Evolutionary conservation across 2,329 filamentous ascomycete species (phyloP).

Genomic region (Dactylellina cionopaga): DNA sequence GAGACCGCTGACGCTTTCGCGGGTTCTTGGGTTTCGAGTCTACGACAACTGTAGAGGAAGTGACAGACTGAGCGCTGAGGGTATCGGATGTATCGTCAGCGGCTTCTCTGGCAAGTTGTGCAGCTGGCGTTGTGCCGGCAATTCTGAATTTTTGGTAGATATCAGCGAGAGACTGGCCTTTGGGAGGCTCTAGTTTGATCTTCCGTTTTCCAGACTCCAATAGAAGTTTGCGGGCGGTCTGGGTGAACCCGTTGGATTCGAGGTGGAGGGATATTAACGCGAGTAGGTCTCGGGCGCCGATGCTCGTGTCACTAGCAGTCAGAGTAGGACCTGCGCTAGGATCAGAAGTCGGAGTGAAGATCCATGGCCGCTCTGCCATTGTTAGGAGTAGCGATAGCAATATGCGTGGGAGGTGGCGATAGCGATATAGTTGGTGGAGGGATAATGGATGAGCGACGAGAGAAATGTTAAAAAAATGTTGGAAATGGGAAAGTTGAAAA

Average conservation of each 20-base stretch:
- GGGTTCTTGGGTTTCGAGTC: constrained; percentile 25
- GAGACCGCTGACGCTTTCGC: constrained; percentile 43
- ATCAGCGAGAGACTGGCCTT: constrained; percentile 16
- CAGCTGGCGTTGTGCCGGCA: constrained; percentile 24
- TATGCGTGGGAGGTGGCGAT: neutral
- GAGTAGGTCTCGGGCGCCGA: constrained; percentile 28
- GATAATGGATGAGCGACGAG: too few species aligned
- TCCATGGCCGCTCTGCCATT: constrained; percentile 14
- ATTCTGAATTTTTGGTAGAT: constrained; percentile 38
- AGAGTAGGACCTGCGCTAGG: neutral
- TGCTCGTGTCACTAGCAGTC: neutral
- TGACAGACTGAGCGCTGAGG: constrained; percentile 33
- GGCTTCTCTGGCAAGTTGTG: constrained; percentile 47
- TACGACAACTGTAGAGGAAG: constrained; percentile 4
- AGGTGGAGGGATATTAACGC: constrained; percentile 36
- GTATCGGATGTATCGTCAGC: constrained; percentile 52
- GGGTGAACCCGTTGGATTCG: constrained; percentile 34
- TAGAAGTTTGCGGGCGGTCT: constrained; percentile 20
- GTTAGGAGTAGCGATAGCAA: neutral
- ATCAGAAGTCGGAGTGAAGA: neutral
- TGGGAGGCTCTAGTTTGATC: constrained; percentile 29
- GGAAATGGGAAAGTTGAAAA: too few species aligned
- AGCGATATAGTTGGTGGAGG: neutral
- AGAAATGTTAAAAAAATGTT: too few species aligned
- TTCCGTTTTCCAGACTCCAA: constrained; percentile 29